phyloP scores from a whole-genome alignment of 1,139 yeast species.

The Hyphopichia buzzinii region DNA sequence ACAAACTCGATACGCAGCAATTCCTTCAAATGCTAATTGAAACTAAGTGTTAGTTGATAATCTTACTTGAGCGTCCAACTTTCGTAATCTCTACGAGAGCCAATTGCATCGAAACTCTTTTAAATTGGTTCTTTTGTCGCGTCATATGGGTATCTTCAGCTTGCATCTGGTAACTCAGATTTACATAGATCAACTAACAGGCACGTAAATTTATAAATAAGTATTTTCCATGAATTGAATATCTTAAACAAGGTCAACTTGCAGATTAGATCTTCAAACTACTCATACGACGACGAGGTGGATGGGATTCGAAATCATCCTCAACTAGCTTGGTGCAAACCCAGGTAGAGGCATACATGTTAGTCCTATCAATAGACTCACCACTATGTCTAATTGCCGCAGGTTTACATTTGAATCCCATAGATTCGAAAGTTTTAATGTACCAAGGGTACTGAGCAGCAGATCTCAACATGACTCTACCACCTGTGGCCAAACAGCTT shows the following conservation, averaged over 20 bases:
- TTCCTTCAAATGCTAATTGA: background rate
- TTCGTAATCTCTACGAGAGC: background rate
- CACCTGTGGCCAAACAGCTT: constrained; percentile 62
- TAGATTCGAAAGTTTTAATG: constrained; percentile 59
- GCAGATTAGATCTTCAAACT: constrained; percentile 30
- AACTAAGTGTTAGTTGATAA: too few species aligned
- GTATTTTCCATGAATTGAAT: background rate
- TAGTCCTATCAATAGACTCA: constrained; percentile 69
- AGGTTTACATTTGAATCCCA: constrained; percentile 66
- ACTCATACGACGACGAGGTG: constrained; percentile 30
- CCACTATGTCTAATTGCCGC: constrained; percentile 68
- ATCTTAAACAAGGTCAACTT: background rate
- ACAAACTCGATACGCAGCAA: too few species aligned
- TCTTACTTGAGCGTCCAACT: too few species aligned
- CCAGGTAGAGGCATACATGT: constrained; percentile 91
- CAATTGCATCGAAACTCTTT: too few species aligned
- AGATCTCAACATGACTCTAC: constrained; percentile 74
- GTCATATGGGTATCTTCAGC: too few species aligned
- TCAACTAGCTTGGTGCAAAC: constrained; percentile 55
- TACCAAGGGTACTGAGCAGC: constrained; percentile 80
- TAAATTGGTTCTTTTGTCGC: too few species aligned
- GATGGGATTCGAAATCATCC: constrained; percentile 11
- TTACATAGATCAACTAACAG: too few species aligned
- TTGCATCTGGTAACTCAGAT: too few species aligned
- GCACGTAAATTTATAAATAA: too few species aligned